Base-by-base conservation (phyloP, 805 yeast genomes). In the Metschnikowia reukaufii region DNA sequence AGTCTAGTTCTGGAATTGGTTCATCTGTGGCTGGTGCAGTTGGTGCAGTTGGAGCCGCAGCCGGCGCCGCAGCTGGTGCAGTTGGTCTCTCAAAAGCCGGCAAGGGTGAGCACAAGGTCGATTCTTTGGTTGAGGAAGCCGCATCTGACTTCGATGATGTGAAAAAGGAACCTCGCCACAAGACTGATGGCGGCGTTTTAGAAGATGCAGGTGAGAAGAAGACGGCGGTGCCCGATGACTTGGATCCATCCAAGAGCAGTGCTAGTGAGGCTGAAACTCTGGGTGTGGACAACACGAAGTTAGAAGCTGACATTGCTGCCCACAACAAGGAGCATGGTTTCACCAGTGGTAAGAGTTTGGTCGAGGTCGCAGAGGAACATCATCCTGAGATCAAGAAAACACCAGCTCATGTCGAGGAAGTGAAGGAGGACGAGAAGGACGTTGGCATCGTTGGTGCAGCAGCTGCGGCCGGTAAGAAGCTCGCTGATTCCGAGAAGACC, bases 251-350 rank as follows among this genome's bases (percentile, higher is more conserved):
- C 13, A 20, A 37, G 38, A 16, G 13, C 5, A 20, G 32, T 20
- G 8, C 33, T 13, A 17, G 34, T 18, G 35, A 48, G 36, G 27
- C 39, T 13, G 48, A 40, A 6, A 39, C 40, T 5, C 20, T 36
- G 18, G 50, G 47, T 4, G 42, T 43, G 25, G 52, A 49, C 39
- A 55, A 45, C 54, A 52, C 45, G n/a, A 45, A 49, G 29, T 39
- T 57, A 36, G 68, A 64, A 42, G 57, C 45, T 2, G 62, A 57
- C 15, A 57, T 63, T 25, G 59, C 55, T 15, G 58, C 60, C 6
- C 52, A 63, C 57, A 65, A 65, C 56, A 63, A 57, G 55, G 52
- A 63, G 53, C 64, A 57, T 34, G 64, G 65, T 6, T 45, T 48
- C 45, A 52, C 42, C 29, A 44, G 50, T 41, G 62, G 61, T 25